Evolutionary conservation across 768 basidiomycete species (phyloP).

Genomic region (Leccinum subgranulosum): DNA sequence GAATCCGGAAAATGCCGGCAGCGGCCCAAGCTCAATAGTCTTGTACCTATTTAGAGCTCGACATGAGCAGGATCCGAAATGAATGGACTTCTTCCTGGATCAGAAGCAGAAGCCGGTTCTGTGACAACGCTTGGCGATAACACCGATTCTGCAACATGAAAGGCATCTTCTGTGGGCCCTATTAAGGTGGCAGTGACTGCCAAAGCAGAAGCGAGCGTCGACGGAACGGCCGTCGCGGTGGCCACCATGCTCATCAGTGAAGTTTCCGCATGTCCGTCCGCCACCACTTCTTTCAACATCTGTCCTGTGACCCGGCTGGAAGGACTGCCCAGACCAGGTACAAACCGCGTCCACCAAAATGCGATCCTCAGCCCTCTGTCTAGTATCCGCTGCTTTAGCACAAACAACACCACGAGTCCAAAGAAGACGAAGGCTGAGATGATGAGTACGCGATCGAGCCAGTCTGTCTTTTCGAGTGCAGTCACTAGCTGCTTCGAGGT

Average conservation of each 20-base stretch:
- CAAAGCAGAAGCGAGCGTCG: conserved; percentile 13
- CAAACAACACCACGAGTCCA: conserved; percentile 75
- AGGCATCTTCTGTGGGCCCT: not conserved
- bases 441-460: conserved; percentile 88
- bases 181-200: conserved; percentile 2
- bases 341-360: conserved; percentile 84
- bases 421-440: conserved; percentile 81
- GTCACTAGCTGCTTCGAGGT: conserved; percentile 85
- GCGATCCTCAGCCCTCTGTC: conserved; percentile 76
- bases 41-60: conserved; percentile 14
- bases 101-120: not conserved
- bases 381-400: conserved; percentile 83
- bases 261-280: not conserved
- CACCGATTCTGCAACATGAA: not conserved
- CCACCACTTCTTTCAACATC: conserved; percentile 5
- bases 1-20: not conserved
- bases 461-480: conserved; percentile 85
- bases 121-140: not conserved
- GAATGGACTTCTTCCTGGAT: not conserved
- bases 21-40: not conserved
- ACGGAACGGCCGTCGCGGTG: not conserved
- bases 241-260: conserved; percentile 9
- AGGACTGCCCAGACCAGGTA: conserved; percentile 39
- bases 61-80: conserved; percentile 8
- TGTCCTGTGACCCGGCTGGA: not conserved